Conservation (phyloP, 2,329 filamentous ascomycete species). For the Aphanocladium album region DNA sequence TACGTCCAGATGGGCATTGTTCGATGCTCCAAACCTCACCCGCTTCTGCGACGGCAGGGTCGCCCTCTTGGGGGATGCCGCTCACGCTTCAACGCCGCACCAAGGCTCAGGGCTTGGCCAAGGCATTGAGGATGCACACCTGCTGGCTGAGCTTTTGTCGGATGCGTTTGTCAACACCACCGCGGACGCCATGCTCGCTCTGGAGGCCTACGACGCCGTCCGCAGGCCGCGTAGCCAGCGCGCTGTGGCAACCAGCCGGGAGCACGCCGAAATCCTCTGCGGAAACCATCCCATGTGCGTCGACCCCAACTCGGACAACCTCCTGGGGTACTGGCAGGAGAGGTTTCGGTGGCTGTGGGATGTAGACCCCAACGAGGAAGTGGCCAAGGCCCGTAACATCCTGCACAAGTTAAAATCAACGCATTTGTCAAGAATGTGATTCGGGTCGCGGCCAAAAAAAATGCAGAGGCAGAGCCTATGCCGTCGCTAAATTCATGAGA, state of each 20-base stretch:
- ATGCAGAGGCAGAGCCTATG: too few species aligned
- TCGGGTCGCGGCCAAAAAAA: too few species aligned
- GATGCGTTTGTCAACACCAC: background rate
- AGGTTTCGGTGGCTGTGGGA: constrained; percentile 3
- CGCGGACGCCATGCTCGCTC: constrained; percentile 7
- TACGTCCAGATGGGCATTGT: background rate
- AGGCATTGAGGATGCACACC: constrained; percentile 32
- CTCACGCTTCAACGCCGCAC: constrained; percentile 43
- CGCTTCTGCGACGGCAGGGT: constrained; percentile 26
- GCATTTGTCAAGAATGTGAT: too few species aligned
- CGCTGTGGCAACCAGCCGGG: constrained; percentile 14
- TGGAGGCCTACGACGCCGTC: constrained; percentile 15
- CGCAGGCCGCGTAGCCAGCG: constrained; percentile 15
- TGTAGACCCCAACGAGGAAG: background rate
- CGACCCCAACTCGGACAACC: constrained; percentile 12
- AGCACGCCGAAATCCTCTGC: constrained; percentile 14
- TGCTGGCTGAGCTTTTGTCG: constrained; percentile 17
- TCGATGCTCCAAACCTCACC: constrained; percentile 14
- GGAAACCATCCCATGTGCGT: constrained; percentile 6
- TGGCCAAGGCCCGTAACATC: background rate
- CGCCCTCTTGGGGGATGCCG: constrained; percentile 41
- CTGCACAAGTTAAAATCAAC: background rate
- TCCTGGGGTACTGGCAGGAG: constrained; percentile 8
- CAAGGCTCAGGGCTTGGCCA: constrained; percentile 39
- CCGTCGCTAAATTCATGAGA: too few species aligned